These are phyloP conservation scores for Dictyostelium brefeldianum DNA, from an alignment of 78 protist genomes.

Conservation along the genomic window DNA sequence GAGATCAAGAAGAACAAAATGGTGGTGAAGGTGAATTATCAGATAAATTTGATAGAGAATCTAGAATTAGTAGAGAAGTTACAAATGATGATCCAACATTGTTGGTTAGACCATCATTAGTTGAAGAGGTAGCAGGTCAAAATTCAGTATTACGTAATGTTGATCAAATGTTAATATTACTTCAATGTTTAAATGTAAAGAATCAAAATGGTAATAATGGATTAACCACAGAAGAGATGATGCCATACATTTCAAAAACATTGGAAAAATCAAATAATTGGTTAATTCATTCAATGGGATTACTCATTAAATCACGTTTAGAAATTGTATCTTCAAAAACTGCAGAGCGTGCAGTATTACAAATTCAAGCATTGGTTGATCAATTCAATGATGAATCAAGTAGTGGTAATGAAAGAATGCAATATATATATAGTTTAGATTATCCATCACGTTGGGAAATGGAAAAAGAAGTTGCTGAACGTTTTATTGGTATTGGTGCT, in stretches of 20 bases:
- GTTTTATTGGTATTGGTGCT: conserved; percentile 81
- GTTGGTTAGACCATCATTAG: conserved; percentile 42
- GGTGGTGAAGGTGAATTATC: neutral
- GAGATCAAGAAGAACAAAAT: neutral
- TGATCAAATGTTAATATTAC: conserved; percentile 80
- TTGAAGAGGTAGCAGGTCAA: neutral
- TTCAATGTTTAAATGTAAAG: conserved; percentile 65
- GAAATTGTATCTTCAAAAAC: conserved; percentile 70
- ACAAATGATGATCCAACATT: conserved; percentile 76
- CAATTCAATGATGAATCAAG: conserved; percentile 82
- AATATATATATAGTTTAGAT: conserved; percentile 11
- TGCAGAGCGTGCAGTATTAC: conserved; percentile 77
- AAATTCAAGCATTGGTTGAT: conserved; percentile 86
- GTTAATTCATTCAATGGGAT: conserved; percentile 89
- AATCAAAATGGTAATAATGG: conserved; percentile 71
- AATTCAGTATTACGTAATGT: conserved; percentile 20
- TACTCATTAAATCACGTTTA: conserved; percentile 82
- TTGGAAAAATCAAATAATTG: conserved; percentile 81
- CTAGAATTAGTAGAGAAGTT: conserved; percentile 55
- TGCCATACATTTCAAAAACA: conserved; percentile 68
- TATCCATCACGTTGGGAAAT: conserved; percentile 78
- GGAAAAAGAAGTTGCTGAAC: conserved; percentile 82
- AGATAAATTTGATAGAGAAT: neutral
- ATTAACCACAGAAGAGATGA: conserved; percentile 86
- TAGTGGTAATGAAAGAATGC: conserved; percentile 39